These are phyloP conservation scores for Inosperma sp. DNA, from an alignment of 768 basidiomycete genomes.

Conservation along the genomic window DNA sequence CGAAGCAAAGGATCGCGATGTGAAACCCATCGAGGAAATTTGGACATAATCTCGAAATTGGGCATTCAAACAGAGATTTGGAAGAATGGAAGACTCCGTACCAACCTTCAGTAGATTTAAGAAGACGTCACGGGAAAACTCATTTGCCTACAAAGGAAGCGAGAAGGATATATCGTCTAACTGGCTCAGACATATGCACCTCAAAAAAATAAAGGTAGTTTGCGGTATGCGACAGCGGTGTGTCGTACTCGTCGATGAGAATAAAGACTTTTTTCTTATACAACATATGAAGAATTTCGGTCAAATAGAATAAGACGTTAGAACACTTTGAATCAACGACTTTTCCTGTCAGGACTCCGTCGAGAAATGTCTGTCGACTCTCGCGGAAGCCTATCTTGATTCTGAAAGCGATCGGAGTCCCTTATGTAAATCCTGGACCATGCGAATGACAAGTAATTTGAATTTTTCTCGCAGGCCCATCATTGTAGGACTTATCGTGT, in stretches of 20 bases:
- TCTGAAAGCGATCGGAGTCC: not conserved
- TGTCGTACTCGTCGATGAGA: constrained; percentile 3
- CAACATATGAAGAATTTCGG: not conserved
- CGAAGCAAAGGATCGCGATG: too few species aligned
- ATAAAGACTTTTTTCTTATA: not conserved
- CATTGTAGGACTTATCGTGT: not conserved
- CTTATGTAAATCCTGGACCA: not conserved
- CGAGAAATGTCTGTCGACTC: not conserved
- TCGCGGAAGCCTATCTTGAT: not conserved
- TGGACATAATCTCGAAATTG: too few species aligned
- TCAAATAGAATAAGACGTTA: not conserved
- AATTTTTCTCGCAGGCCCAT: not conserved
- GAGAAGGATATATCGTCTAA: not conserved
- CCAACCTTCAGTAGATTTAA: not conserved
- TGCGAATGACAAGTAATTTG: not conserved
- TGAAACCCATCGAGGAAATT: too few species aligned
- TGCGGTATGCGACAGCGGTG: not conserved
- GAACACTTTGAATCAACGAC: not conserved
- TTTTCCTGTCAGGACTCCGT: not conserved
- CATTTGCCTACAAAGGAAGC: not conserved
- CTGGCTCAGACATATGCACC: not conserved
- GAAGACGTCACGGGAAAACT: not conserved
- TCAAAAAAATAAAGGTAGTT: not conserved
- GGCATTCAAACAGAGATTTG: too few species aligned
- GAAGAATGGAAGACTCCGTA: too few species aligned